Evolutionary conservation across 257 asterid species (phyloP).

Genomic region (Nicotiana undulata): DNA sequence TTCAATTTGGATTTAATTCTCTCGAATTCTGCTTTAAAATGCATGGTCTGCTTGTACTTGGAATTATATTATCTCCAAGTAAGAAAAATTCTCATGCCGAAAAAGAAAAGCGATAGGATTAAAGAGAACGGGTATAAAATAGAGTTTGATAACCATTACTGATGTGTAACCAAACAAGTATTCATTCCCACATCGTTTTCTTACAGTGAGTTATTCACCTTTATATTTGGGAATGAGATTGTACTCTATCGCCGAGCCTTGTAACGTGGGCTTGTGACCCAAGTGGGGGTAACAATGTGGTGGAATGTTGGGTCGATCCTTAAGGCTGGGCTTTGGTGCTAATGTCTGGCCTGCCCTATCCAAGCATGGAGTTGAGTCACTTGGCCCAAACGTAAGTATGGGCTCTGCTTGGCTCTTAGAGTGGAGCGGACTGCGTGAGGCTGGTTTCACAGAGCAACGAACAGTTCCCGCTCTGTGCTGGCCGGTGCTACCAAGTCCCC

Average conservation of each 20-base stretch:
- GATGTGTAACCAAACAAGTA: no score
- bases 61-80: neutral
- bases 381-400: neutral
- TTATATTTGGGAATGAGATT: no score
- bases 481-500: no score
- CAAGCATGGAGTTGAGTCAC: neutral
- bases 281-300: neutral
- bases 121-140: neutral
- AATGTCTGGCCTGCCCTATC: neutral
- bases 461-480: neutral
- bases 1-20: no score
- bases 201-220: no score
- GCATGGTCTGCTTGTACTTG: neutral
- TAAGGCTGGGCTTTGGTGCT: neutral
- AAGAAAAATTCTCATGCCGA: neutral
- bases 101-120: neutral
- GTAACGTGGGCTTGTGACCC: neutral
- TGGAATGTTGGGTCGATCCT: neutral
- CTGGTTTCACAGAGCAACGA: no score
- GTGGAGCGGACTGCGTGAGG: neutral
- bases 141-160: neutral
- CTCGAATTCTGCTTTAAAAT: no score
- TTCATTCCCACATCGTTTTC: neutral
- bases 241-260: neutral
- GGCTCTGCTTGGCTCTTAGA: neutral